phyloP scores from a whole-genome alignment of 2,329 filamentous ascomycete genomes.

The Sporothrix brunneoviolacea region DNA sequence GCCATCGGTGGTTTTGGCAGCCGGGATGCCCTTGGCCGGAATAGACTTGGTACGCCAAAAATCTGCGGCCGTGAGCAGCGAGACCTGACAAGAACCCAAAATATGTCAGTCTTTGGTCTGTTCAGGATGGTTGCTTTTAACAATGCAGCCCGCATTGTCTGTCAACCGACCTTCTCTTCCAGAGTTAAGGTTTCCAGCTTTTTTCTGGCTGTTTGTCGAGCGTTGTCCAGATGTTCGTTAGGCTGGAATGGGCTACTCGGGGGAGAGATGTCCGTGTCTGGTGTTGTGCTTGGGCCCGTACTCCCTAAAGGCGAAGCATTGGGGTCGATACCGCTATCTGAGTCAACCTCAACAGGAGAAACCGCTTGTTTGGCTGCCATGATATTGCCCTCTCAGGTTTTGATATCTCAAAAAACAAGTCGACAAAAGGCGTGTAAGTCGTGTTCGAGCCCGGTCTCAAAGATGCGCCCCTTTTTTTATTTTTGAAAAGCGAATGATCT shows the following conservation, averaged over 20 bases:
- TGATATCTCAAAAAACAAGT: too few relatives aligned
- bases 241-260: slow-evolving; percentile 37
- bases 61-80: slow-evolving; percentile 54
- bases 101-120: too few relatives aligned
- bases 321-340: slow-evolving; percentile 28
- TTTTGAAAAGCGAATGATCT: too few relatives aligned
- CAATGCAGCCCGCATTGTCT: too few relatives aligned
- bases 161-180: slow-evolving; percentile 47
- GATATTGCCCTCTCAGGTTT: too few relatives aligned
- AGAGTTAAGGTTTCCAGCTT: slow-evolving; percentile 47
- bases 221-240: slow-evolving; percentile 29
- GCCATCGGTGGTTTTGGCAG: slow-evolving; percentile 61
- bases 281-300: slow-evolving; percentile 36
- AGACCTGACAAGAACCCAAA: slow-evolving; percentile 35
- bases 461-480: too few relatives aligned
- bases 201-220: slow-evolving; percentile 37
- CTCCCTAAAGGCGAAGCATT: slow-evolving; percentile 31
- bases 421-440: too few relatives aligned
- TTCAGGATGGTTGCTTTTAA: too few relatives aligned
- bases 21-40: slow-evolving; percentile 55
- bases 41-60: slow-evolving; percentile 65
- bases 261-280: slow-evolving; percentile 44
- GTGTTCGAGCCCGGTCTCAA: too few relatives aligned
- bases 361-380: slow-evolving; percentile 7
- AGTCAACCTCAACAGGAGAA: slow-evolving; percentile 25